Evolutionary conservation across 1,139 yeast genomes (phyloP).

Genomic region (Yamadazyma dushanensis): DNA sequence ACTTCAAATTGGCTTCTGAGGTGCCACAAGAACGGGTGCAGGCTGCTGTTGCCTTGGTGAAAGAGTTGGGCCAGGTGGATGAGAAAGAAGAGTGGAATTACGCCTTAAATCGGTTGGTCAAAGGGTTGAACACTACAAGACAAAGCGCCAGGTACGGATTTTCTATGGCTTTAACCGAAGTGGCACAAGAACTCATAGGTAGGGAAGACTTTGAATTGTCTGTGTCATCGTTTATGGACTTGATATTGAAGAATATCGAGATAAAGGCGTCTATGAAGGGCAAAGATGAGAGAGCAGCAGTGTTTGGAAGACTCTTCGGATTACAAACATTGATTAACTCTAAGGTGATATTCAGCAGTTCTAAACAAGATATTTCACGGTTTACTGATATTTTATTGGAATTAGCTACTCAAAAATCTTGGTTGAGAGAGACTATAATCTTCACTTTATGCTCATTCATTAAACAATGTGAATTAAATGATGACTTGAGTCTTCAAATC

Average conservation of each 20-base stretch:
- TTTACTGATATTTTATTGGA: slow-evolving; percentile 53
- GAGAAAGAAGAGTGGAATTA: slow-evolving; percentile 72
- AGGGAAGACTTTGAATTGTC: slow-evolving; percentile 29
- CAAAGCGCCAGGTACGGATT: slow-evolving; percentile 87
- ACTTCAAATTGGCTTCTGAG: slow-evolving; percentile 78
- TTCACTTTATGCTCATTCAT: slow-evolving; percentile 64
- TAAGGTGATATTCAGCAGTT: slow-evolving; percentile 36
- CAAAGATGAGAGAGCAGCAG: slow-evolving; percentile 74
- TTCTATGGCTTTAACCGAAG: slow-evolving; percentile 83
- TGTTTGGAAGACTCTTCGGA: slow-evolving; percentile 87
- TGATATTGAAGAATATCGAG: slow-evolving; percentile 42
- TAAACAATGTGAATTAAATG: slow-evolving; percentile 16
- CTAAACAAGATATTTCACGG: slow-evolving; percentile 28
- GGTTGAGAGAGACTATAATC: slow-evolving; percentile 84
- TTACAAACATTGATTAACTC: slow-evolving; percentile 72
- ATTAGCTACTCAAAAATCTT: slow-evolving; percentile 65
- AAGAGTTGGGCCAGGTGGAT: slow-evolving; percentile 51
- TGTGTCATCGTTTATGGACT: slow-evolving; percentile 39
- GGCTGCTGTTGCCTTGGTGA: slow-evolving; percentile 68
- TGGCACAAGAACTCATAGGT: slow-evolving; percentile 50
- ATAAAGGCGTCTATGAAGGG: slow-evolving; percentile 63
- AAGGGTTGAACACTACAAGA: slow-evolving; percentile 79
- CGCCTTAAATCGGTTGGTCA: slow-evolving; percentile 72
- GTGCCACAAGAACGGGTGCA: slow-evolving; percentile 67
- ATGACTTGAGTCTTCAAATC: slow-evolving; percentile 27